Evolutionary conservation across 495 filamentous ascomycete genomes (phyloP).

Genomic region (Penicillium atrosanguineum): DNA sequence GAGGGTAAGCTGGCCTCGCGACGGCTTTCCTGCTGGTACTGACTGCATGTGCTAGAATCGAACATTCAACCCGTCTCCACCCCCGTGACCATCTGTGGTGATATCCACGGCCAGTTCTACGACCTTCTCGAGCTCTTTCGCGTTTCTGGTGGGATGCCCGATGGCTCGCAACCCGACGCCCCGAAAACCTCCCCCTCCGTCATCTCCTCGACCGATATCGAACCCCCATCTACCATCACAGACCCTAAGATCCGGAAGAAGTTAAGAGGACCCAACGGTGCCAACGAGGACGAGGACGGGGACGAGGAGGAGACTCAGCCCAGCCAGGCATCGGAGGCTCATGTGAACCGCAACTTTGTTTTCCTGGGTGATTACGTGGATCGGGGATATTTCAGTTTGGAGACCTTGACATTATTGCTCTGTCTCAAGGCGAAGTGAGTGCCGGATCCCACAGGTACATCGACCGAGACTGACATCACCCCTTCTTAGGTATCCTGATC

Average conservation of each 20-base stretch:
- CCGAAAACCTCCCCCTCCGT: conserved; percentile 62
- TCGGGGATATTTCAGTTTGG: conserved; percentile 94
- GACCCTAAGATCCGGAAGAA: conserved; percentile 79
- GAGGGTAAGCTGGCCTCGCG: conserved; percentile 59
- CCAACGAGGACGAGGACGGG: conserved; percentile 45
- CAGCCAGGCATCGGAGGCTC: conserved; percentile 35
- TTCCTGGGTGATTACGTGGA: conserved; percentile 98
- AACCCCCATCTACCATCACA: conserved; percentile 82
- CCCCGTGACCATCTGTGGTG: conserved; percentile 96
- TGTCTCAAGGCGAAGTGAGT: conserved; percentile 94
- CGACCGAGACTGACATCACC: conserved; percentile 7
- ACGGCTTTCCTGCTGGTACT: background rate
- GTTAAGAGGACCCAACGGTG: conserved; percentile 54
- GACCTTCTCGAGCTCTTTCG: conserved; percentile 95
- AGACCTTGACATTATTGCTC: conserved; percentile 92
- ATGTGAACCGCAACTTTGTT: conserved; percentile 76
- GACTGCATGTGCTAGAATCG: conserved; percentile 60
- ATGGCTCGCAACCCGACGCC: conserved; percentile 62
- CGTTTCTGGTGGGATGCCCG: conserved; percentile 92
- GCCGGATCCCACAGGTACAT: background rate
- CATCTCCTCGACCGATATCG: conserved; percentile 81
- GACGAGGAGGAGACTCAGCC: conserved; percentile 15
- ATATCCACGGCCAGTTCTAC: conserved; percentile 99
- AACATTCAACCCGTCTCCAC: conserved; percentile 96
- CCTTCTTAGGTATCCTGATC: conserved; percentile 75